Evolutionary conservation across 805 yeast species (phyloP).

Genomic region (Debaryomyces castellii): DNA sequence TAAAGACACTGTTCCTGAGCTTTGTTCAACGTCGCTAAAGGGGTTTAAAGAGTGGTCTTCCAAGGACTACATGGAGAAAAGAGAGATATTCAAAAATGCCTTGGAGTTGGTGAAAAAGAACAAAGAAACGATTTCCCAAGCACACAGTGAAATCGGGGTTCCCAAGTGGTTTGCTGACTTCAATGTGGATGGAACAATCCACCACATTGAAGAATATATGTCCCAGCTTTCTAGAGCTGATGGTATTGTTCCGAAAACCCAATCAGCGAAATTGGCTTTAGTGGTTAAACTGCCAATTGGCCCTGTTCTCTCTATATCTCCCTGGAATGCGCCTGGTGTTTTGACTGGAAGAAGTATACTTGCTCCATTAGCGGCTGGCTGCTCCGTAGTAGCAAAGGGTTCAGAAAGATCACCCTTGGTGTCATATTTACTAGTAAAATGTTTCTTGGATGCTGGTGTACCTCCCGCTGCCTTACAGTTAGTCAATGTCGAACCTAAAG

Average conservation of each 20-base stretch:
- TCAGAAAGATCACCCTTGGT: slow-evolving; percentile 38
- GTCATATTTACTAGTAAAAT: slow-evolving; percentile 30
- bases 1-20: slow-evolving; percentile 6
- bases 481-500: slow-evolving; percentile 26
- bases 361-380: slow-evolving; percentile 50
- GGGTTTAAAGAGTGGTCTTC: slow-evolving; percentile 30
- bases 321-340: slow-evolving; percentile 52
- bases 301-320: slow-evolving; percentile 44
- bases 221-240: slow-evolving; percentile 16
- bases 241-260: slow-evolving; percentile 15
- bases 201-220: slow-evolving; percentile 28
- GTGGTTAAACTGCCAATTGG: slow-evolving; percentile 42
- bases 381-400: slow-evolving; percentile 44
- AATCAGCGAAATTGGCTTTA: slow-evolving; percentile 20
- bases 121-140: slow-evolving; percentile 9
- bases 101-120: slow-evolving; percentile 12
- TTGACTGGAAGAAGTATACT: slow-evolving; percentile 37
- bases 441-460: slow-evolving; percentile 38
- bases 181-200: slow-evolving; percentile 27
- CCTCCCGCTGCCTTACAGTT: slow-evolving; percentile 35
- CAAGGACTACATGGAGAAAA: slow-evolving; percentile 13
- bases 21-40: slow-evolving; percentile 18
- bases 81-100: slow-evolving; percentile 18
- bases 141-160: slow-evolving; percentile 32
- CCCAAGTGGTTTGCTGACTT: slow-evolving; percentile 36